Percentiles rank a stretch among this genome's conserved stretches.
Evolutionary conservation across 345 rosid genomes (phyloP).

Genomic region (Ceriops tagal): DNA sequence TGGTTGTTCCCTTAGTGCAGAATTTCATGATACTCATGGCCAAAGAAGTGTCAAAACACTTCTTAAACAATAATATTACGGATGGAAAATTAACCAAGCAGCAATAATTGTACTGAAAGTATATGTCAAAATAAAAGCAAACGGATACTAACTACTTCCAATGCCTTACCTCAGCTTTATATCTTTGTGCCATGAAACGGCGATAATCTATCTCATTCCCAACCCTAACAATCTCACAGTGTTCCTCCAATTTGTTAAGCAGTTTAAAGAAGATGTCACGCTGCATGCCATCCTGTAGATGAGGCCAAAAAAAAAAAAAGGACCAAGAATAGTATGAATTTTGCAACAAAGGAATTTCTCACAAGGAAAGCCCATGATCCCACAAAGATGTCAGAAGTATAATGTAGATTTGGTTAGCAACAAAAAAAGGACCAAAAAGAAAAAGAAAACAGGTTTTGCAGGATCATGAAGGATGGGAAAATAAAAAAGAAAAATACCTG

Average conservation of each 20-base stretch:
- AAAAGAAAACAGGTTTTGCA: not conserved
- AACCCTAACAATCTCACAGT: slow-evolving; percentile 68
- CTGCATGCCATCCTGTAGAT: slow-evolving; percentile 89
- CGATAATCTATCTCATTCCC: slow-evolving; percentile 90
- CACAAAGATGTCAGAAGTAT: not conserved
- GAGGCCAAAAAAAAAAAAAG: slow-evolving; percentile 6
- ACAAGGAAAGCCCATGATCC: slow-evolving; percentile 1
- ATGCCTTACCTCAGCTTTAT: slow-evolving; percentile 43
- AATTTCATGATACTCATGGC: no score
- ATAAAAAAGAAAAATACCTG: slow-evolving; percentile 46
- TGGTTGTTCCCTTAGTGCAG: not conserved
- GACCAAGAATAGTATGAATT: not conserved
- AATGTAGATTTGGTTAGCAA: not conserved
- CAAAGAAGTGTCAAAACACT: no score
- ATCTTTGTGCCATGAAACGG: slow-evolving; percentile 59
- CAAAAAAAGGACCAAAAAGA: not conserved
- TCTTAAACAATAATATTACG: no score
- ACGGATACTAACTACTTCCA: not conserved
- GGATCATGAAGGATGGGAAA: not conserved
- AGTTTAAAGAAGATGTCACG: slow-evolving; percentile 74
- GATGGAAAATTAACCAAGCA: no score
- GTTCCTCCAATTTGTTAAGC: slow-evolving; percentile 59
- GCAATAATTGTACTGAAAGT: no score
- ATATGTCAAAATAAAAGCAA: not conserved
- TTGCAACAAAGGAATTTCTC: not conserved